These are phyloP conservation scores for Skeletonema costatum DNA, from an alignment of 108 stramenopile genomes.

Conservation along the genomic window DNA sequence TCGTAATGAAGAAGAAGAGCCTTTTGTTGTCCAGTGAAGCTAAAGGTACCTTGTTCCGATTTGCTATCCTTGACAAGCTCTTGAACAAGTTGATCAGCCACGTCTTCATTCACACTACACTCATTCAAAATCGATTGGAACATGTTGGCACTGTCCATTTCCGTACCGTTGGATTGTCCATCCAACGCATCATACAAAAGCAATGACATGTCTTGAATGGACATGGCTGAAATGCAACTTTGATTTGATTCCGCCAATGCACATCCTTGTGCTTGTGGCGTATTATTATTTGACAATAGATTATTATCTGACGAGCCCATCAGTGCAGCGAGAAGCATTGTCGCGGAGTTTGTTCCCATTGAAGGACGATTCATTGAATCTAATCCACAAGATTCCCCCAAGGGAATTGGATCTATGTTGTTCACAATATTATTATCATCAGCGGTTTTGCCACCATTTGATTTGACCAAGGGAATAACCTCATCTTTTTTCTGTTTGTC, in stretches of 20 bases:
- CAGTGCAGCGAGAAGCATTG: slow-evolving; percentile 1
- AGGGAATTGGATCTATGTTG: slow-evolving; percentile 18
- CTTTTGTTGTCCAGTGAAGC: slow-evolving; percentile 14
- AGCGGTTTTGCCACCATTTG: slow-evolving; percentile 3
- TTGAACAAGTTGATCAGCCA: not conserved
- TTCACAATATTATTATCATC: not conserved
- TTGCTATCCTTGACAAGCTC: not conserved
- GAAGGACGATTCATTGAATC: slow-evolving; percentile 19
- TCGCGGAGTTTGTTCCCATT: slow-evolving; percentile 1
- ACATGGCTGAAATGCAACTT: not conserved
- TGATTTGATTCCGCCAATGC: not conserved
- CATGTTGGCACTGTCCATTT: not conserved
- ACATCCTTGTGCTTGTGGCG: not conserved
- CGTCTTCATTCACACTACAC: not conserved
- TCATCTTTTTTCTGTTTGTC: not conserved
- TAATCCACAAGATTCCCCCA: slow-evolving; percentile 9
- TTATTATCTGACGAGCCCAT: slow-evolving; percentile 12
- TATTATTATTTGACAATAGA: not conserved
- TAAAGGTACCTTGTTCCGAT: slow-evolving; percentile 6
- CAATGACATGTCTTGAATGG: not conserved
- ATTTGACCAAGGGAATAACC: not conserved
- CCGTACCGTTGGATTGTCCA: not conserved
- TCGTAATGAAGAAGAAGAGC: slow-evolving; percentile 4
- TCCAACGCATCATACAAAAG: not conserved
- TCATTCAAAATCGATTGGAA: not conserved